phyloP scores from a whole-genome alignment of 2,329 filamentous ascomycete genomes.

The Ustulina deusta region DNA sequence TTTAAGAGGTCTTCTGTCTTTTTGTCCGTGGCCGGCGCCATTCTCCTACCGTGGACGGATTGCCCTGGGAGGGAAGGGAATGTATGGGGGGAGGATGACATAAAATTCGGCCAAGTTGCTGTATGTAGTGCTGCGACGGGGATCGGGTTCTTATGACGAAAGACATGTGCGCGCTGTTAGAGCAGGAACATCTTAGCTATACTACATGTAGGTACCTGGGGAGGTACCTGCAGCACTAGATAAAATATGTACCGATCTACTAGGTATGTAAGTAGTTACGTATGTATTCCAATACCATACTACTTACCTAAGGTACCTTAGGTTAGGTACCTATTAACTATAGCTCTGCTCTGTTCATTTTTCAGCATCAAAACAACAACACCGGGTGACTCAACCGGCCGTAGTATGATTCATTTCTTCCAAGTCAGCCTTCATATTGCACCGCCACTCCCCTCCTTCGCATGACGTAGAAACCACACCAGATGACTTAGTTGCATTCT shows the following conservation, averaged over 20 bases:
- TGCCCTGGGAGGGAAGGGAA: background rate
- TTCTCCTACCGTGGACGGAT: background rate
- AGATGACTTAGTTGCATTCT: too few relatives aligned
- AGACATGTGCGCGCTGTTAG: too few relatives aligned
- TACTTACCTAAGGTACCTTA: background rate
- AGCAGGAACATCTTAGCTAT: too few relatives aligned
- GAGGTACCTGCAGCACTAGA: too few relatives aligned
- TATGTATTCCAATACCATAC: too few relatives aligned
- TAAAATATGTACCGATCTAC: too few relatives aligned
- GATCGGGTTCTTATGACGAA: constrained; percentile 9
- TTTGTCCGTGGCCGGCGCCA: constrained; percentile 52
- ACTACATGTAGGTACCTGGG: background rate
- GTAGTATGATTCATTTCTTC: background rate
- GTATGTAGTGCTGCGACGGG: background rate
- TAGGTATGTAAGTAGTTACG: too few relatives aligned
- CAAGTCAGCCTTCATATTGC: background rate
- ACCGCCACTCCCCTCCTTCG: constrained; percentile 6
- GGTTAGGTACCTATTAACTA: too few relatives aligned
- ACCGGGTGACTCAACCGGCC: constrained; percentile 15
- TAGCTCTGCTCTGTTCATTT: background rate
- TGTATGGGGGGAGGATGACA: background rate
- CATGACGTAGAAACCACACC: too few relatives aligned
- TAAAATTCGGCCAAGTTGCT: background rate
- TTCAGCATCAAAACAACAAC: background rate
- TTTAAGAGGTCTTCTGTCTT: constrained; percentile 61